Evolutionary conservation across 2,329 filamentous ascomycete genomes (phyloP), one percentile per base, ranked within the genome.

Genomic region (Microcera coccophila): DNA sequence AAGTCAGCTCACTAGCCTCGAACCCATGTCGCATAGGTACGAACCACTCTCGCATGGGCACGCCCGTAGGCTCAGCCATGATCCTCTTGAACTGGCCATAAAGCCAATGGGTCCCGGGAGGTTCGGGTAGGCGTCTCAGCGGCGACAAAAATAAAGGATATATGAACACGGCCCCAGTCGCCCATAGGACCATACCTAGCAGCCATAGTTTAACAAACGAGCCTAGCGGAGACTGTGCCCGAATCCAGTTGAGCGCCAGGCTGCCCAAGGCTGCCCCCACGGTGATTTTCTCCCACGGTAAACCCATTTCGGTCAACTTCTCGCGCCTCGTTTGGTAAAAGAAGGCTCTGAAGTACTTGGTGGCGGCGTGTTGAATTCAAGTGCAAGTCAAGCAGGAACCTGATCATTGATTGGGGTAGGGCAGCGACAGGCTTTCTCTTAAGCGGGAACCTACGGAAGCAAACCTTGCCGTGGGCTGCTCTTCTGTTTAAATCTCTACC

Each of bases 111-210:
- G 63, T 65, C 15, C 61, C 64, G 2, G 54, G 48, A 0, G 73
- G 73, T 32, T 68, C 66, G 3, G 76, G 76, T 5, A 79, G 59
- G 38, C 66, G 62, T 14, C 70, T 64, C 42, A 79, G 60, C 3
- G 74, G 73, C 16, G 76, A 79, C 50, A 76, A 65, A 50, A 68
- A 58, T 20, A 69, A 67, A 14, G 75, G 75, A 51, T 72, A 78
- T 22, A 78, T 56, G 31, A 76, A 59, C 17, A 72, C 53, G 2
- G 50, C 51, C 65, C 69, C 79, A n/a, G 69, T 12, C 14, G 33
- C 58, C 59, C 64, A 74, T 3, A 52, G 26, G 8, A 66, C 24
- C 16, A 65, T 45, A 46, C 70, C 63, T 3, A 63, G 36, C 3
- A 61, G 5, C 64, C 65, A 76, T 20, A 63, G 44, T 11, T 48